Conservation (phyloP, 768 basidiomycete species). For the Calocybe cyanea region DNA sequence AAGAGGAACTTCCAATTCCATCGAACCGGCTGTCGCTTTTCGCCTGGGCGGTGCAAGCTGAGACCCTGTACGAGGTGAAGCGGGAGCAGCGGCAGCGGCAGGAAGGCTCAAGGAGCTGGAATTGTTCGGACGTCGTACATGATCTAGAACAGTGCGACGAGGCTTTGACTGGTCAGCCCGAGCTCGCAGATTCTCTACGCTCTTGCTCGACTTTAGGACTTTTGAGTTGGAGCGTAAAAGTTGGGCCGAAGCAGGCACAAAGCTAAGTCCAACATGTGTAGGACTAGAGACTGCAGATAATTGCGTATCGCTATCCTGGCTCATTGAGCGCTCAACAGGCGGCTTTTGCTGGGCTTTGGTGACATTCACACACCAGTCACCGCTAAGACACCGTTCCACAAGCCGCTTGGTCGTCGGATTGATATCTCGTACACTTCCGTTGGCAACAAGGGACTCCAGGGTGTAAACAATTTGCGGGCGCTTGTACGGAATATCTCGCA, state of each 20-base stretch:
- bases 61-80: neutral
- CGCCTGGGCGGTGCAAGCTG: conserved; percentile 17
- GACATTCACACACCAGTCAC: conserved; percentile 81
- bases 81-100: conserved; percentile 13
- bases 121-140: conserved; percentile 34
- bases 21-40: conserved; percentile 22
- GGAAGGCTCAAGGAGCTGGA: conserved; percentile 35
- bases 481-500: conserved; percentile 84
- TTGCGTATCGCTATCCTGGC: conserved; percentile 37
- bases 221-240: conserved; percentile 36
- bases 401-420: conserved; percentile 86
- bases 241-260: conserved; percentile 27
- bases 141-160: conserved; percentile 31
- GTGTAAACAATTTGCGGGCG: conserved; percentile 82
- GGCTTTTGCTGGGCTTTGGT: conserved; percentile 33
- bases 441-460: conserved; percentile 72
- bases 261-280: conserved; percentile 21
- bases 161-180: conserved; percentile 21
- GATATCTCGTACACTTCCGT: conserved; percentile 76
- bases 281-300: conserved; percentile 35
- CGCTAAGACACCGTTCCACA: conserved; percentile 85
- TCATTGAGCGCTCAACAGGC: conserved; percentile 18
- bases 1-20: conserved; percentile 19
- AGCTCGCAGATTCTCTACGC: conserved; percentile 54
- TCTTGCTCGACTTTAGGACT: conserved; percentile 59